A percentile compares a stretch with the other conserved stretches of the same genome.
phyloP scores from a whole-genome alignment of 1,284 basidiomycete genomes.

The Athelia psychrophila region DNA sequence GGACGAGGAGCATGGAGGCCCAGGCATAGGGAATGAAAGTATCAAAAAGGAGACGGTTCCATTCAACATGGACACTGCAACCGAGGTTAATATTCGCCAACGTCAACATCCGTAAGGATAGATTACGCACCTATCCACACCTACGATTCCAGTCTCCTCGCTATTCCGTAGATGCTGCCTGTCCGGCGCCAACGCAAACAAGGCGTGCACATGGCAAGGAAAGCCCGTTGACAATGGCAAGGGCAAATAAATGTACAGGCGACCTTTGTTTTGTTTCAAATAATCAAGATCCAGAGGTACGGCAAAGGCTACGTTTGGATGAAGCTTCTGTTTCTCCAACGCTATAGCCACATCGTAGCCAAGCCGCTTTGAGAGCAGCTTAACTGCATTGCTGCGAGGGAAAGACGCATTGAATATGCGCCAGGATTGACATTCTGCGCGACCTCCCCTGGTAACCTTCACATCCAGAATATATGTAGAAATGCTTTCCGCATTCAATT shows the following conservation, averaged over 20 bases:
- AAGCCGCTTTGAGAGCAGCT: constrained; percentile 19
- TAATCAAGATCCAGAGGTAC: constrained; percentile 16
- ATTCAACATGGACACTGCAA: constrained; percentile 32
- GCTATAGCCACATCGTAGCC: constrained; percentile 19
- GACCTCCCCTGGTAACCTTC: not conserved
- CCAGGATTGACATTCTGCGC: constrained; percentile 15
- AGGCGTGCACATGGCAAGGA: constrained; percentile 41
- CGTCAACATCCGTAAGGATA: not conserved
- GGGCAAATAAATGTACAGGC: constrained; percentile 46
- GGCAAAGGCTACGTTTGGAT: constrained; percentile 35
- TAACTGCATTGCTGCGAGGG: constrained; percentile 16
- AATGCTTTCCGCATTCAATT: constrained; percentile 4
- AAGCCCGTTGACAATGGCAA: constrained; percentile 44
- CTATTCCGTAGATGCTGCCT: constrained; percentile 43
- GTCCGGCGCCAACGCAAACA: constrained; percentile 44
- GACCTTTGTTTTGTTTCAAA: constrained; percentile 20
- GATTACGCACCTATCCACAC: constrained; percentile 39
- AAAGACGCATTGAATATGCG: constrained; percentile 25
- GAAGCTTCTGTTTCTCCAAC: constrained; percentile 36
- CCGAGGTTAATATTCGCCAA: not conserved
- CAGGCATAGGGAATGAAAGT: constrained; percentile 32
- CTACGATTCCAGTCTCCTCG: constrained; percentile 35
- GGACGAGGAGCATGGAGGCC: constrained; percentile 20
- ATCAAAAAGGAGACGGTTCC: constrained; percentile 38
- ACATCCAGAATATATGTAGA: not conserved